Evolutionary conservation across 805 yeast species (phyloP), one percentile per base, ranked within the genome.

Genomic region (Saturnispora halmiae): DNA sequence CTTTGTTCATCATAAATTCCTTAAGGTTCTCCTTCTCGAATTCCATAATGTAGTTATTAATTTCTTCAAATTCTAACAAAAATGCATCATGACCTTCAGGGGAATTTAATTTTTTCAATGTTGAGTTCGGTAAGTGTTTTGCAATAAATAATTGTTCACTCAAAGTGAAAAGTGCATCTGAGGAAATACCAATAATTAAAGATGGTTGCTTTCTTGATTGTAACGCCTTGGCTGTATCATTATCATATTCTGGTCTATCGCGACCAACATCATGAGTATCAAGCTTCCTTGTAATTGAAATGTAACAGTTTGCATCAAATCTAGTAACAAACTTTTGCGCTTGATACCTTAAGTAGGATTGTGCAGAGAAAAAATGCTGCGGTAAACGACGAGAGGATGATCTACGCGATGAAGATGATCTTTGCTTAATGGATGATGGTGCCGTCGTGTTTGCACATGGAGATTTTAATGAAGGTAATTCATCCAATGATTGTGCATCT

Each of bases 51-150:
- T 80, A 66, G 28, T 72, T 67, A 58, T 92, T 84, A 43, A 92
- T 86, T 38, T 77, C 75, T 37, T 76, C 80, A 59, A 92, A 92
- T 60, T 92, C 98, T 36, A 92, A 67, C 45, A 92, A 64, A 56
- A 92, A 92, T 2, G 97, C 98, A 65, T 92, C 98, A 56, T 92
- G 98, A 14, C 98, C 98, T 52, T 92, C 98, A 10, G 90, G 92
- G 1, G 96, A 87, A 47, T 82, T 75, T 32, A 92, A 79, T 52
- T 77, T 76, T 49, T 79, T 77, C 48, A 92, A 65, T 6, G 51
- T 58, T 1, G 94, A 70, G 51, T 82, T 70, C 6, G 87, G 88
- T 44, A 92, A 73, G 53, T 77, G 65, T 31, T 75, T 72, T 2
- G 94, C 94, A 36, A 92, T 69, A 38, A 79, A 74, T 53, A 84